A percentile compares a stretch with the other conserved stretches of the same genome.
These are phyloP conservation scores for Umbelopsis sp. DNA, from an alignment of 192 early-diverging fungal genomes.

Conservation along the genomic window DNA sequence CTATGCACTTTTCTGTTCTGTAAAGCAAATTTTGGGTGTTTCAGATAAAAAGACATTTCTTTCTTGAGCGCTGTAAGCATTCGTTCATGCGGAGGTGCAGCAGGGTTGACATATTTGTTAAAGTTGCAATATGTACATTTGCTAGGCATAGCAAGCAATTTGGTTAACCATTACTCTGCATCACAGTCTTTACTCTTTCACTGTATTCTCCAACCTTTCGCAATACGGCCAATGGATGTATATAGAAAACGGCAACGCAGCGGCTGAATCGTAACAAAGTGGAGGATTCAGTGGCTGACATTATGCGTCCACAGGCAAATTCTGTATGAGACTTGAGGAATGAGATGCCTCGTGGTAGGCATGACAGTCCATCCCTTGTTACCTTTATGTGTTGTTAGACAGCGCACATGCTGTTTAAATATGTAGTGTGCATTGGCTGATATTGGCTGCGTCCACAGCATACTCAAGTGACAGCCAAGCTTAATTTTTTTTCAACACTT, in stretches of 20 bases:
- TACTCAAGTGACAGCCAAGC: no score
- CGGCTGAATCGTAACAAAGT: neutral
- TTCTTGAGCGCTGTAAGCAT: conserved; percentile 42
- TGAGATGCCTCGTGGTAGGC: no score
- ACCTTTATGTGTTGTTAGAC: no score
- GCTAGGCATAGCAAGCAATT: conserved; percentile 16
- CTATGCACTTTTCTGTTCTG: conserved; percentile 41
- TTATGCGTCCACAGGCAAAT: no score
- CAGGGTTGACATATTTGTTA: conserved; percentile 58
- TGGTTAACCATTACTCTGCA: neutral
- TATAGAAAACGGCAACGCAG: conserved; percentile 39
- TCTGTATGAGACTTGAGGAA: no score
- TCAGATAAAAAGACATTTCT: conserved; percentile 45
- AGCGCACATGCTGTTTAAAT: no score
- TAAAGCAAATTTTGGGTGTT: conserved; percentile 32
- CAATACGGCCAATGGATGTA: conserved; percentile 66
- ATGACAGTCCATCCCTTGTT: no score
- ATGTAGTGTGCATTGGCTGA: no score
- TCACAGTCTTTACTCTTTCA: neutral
- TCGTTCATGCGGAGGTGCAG: conserved; percentile 43
- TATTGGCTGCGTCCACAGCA: no score
- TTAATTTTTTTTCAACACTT: no score
- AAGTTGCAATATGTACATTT: conserved; percentile 65
- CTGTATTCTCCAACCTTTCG: conserved; percentile 37
- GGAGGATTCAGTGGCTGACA: neutral